A percentile compares a stretch with the other conserved stretches of the same genome.
phyloP scores from a whole-genome alignment of 2,329 filamentous ascomycete genomes.

The Beauveria rudraprayagi region DNA sequence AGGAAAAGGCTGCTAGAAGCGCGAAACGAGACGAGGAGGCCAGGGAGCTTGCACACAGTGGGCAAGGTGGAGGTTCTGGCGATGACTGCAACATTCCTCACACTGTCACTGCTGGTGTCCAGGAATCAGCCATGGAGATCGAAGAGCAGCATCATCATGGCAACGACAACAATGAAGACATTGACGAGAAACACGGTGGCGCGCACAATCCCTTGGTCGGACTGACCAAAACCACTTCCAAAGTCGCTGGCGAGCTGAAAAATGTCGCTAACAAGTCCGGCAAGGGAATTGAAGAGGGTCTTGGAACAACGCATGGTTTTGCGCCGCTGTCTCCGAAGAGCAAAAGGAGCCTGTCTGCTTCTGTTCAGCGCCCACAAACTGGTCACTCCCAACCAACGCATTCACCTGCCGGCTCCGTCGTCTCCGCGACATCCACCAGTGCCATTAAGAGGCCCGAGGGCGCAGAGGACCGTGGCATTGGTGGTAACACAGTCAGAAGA shows the following conservation, averaged over 20 bases:
- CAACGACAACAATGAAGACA: conserved; percentile 14
- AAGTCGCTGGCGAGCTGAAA: background rate
- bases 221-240: background rate
- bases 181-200: conserved; percentile 20
- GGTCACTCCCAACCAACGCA: conserved; percentile 27
- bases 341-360: conserved; percentile 9
- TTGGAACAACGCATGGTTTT: conserved; percentile 51
- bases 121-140: conserved; percentile 25
- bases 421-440: conserved; percentile 31
- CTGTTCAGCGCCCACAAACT: conserved; percentile 14
- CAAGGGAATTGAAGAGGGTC: conserved; percentile 41
- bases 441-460: conserved; percentile 14
- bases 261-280: conserved; percentile 28
- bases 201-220: conserved; percentile 9
- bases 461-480: conserved; percentile 7
- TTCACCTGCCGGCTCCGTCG: conserved; percentile 28
- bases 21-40: conserved; percentile 43
- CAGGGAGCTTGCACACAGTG: conserved; percentile 39
- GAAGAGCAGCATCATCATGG: conserved; percentile 14
- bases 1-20: conserved; percentile 39
- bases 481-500: conserved; percentile 46
- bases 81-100: conserved; percentile 48
- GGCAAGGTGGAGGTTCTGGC: conserved; percentile 42
- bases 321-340: conserved; percentile 18
- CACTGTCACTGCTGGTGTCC: conserved; percentile 37